Conservation (phyloP, 73 alveolate species). For the Tetrahymena elliotti region DNA sequence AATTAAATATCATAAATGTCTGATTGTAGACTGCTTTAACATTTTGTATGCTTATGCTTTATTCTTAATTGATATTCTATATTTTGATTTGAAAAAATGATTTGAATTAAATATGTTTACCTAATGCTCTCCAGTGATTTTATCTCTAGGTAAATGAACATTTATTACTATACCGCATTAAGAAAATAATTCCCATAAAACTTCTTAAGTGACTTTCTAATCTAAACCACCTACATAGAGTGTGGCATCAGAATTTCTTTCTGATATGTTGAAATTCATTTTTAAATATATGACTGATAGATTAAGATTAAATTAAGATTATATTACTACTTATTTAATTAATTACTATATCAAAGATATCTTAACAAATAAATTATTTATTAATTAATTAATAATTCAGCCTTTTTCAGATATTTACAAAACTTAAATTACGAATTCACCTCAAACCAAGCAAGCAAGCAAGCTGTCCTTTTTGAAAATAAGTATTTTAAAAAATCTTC, state of each 20-base stretch:
- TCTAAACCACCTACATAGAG: constrained; percentile 79
- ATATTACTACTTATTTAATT: not conserved
- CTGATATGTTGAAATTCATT: not conserved
- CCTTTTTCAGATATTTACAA: not conserved
- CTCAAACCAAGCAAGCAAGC: not conserved
- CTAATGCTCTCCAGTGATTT: constrained; percentile 92
- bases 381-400: not conserved
- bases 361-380: not conserved
- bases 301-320: not conserved
- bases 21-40: too few species aligned
- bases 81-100: not conserved
- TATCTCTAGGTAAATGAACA: constrained; percentile 98
- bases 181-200: constrained; percentile 91
- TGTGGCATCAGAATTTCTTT: constrained; percentile 49
- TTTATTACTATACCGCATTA: constrained; percentile 98
- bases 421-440: not conserved
- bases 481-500: too few species aligned
- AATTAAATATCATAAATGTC: too few species aligned
- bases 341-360: not conserved
- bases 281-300: not conserved
- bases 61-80: not conserved
- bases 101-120: not conserved
- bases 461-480: too few species aligned
- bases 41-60: not conserved
- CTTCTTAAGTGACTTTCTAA: constrained; percentile 85